Percentiles rank a stretch among this genome's conserved stretches.
Evolutionary conservation across 176 grass and related monocot species (phyloP).

Genomic region (Oryza longistaminata): DNA sequence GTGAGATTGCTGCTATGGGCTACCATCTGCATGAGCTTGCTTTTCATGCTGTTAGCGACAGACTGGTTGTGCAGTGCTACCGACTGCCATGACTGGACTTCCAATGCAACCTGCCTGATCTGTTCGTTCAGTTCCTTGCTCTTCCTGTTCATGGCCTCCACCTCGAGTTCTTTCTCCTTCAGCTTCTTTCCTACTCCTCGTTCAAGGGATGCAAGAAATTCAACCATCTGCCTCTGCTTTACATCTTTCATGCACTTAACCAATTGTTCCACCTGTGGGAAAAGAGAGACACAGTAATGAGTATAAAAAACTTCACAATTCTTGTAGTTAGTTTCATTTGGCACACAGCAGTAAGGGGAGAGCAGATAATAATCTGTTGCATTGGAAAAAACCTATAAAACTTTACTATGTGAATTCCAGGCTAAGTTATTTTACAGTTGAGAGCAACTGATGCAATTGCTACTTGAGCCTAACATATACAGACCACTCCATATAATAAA

Average conservation of each 20-base stretch:
- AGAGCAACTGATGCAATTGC: neutral
- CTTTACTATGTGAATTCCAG: neutral
- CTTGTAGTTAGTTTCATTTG: neutral
- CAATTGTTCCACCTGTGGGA: conserved; percentile 40
- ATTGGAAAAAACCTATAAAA: neutral
- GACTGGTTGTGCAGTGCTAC: conserved; percentile 48
- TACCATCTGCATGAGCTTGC: conserved; percentile 47
- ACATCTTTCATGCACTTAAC: conserved; percentile 46
- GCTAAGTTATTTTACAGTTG: neutral
- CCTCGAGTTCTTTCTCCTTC: conserved; percentile 56
- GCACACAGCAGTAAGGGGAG: neutral
- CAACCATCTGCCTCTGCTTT: conserved; percentile 42
- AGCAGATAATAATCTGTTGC: neutral
- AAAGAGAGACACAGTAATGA: neutral
- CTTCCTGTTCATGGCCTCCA: conserved; percentile 52
- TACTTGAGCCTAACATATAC: neutral
- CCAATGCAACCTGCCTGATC: conserved; percentile 48
- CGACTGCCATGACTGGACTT: conserved; percentile 57
- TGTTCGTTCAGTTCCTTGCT: conserved; percentile 51
- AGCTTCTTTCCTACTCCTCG: conserved; percentile 53
- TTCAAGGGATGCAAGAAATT: conserved; percentile 38
- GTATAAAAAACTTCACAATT: neutral
- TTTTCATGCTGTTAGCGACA: conserved; percentile 42
- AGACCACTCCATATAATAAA: neutral
- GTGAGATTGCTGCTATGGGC: conserved; percentile 39